Evolutionary conservation across 2,329 filamentous ascomycete genomes (phyloP).

Genomic region (Gnomoniopsis smithogilvyi): DNA sequence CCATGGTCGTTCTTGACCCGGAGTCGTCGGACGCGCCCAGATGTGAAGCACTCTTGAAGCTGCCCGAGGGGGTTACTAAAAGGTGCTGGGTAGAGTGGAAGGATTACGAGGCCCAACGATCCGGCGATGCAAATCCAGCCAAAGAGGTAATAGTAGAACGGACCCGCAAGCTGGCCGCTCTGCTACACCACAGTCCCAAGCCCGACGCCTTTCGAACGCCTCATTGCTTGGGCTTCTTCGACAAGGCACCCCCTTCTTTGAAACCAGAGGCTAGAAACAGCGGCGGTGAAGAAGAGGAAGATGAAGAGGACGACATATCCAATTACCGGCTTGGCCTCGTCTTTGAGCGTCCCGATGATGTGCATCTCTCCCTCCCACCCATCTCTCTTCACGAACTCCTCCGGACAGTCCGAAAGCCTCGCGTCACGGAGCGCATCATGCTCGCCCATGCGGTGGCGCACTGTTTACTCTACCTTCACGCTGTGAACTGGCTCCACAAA

Average conservation of each 20-base stretch:
- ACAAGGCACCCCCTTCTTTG: conserved; percentile 31
- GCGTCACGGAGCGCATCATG: conserved; percentile 47
- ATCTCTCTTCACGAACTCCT: conserved; percentile 47
- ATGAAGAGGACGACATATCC: conserved; percentile 38
- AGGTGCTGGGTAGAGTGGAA: conserved; percentile 51
- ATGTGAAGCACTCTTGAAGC: conserved; percentile 37
- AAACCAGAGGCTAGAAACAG: conserved; percentile 22
- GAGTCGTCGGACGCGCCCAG: conserved; percentile 33
- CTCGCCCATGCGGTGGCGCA: conserved; percentile 50
- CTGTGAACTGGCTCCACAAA: conserved; percentile 51
- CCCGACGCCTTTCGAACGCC: conserved; percentile 48
- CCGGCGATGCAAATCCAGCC: conserved; percentile 33
- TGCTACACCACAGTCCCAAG: conserved; percentile 45
- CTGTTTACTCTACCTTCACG: conserved; percentile 51
- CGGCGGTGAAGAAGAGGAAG: conserved; percentile 33
- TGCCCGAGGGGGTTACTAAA: conserved; percentile 30
- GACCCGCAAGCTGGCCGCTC: conserved; percentile 43
- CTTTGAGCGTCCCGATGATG: conserved; percentile 44
- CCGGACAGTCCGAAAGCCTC: conserved; percentile 36
- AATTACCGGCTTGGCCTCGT: conserved; percentile 49
- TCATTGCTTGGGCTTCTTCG: conserved; percentile 49
- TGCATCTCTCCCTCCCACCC: conserved; percentile 36
- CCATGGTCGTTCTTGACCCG: conserved; percentile 31
- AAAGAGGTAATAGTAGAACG: conserved; percentile 41
- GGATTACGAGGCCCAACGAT: conserved; percentile 38